Percentiles rank a stretch among this genome's conserved stretches.
These are phyloP conservation scores for Xylaria sp. DNA, from an alignment of 2,329 filamentous ascomycete species.

Conservation along the genomic window DNA sequence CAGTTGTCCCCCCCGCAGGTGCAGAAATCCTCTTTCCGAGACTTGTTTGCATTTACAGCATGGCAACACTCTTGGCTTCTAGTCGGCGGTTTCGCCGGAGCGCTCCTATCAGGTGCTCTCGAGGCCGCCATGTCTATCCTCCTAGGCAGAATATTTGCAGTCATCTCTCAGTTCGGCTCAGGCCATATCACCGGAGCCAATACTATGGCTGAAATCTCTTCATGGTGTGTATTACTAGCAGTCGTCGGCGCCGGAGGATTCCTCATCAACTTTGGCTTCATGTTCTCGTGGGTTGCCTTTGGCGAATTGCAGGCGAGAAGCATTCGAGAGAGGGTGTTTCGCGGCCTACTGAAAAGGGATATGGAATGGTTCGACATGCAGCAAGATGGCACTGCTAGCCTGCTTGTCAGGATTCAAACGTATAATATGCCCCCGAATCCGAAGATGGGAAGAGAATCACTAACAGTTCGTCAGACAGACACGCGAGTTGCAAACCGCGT, in stretches of 20 bases:
- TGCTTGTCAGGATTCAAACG: constrained; percentile 76
- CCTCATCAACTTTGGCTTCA: constrained; percentile 69
- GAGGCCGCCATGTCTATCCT: constrained; percentile 71
- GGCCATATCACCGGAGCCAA: constrained; percentile 54
- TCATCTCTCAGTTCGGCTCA: constrained; percentile 69
- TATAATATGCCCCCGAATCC: constrained; percentile 49
- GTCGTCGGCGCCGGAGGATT: constrained; percentile 69
- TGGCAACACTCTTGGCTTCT: constrained; percentile 62
- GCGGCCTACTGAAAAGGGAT: constrained; percentile 71
- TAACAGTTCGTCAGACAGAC: constrained; percentile 66
- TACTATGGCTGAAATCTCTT: constrained; percentile 61
- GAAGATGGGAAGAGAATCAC: constrained; percentile 23
- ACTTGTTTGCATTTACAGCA: constrained; percentile 77
- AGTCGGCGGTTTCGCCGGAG: constrained; percentile 58
- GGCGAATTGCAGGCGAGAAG: constrained; percentile 79
- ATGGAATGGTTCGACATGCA: constrained; percentile 83
- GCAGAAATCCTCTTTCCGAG: constrained; percentile 28
- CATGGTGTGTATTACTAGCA: constrained; percentile 66
- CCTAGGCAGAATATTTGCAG: constrained; percentile 75
- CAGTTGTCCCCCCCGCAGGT: neutral
- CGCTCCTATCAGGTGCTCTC: constrained; percentile 64
- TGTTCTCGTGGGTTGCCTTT: constrained; percentile 75
- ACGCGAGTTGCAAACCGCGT: constrained; percentile 79
- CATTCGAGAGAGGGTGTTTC: constrained; percentile 69
- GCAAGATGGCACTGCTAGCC: constrained; percentile 71